Evolutionary conservation across 352 stramenopile species (phyloP).

Genomic region (Elongisporangium prolatum): DNA sequence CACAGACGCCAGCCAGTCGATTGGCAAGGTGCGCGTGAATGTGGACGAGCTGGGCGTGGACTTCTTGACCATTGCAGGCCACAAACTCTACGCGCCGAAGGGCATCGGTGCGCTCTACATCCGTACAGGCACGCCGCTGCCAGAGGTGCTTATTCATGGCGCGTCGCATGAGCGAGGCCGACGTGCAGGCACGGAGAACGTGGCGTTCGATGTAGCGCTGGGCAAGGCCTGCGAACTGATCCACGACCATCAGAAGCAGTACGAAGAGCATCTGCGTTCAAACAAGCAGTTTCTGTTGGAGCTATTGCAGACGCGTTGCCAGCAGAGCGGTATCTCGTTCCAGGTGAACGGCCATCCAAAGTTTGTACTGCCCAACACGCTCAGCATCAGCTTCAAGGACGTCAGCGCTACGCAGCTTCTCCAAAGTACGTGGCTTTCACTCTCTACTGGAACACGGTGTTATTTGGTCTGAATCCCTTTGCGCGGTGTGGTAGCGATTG

Average conservation of each 20-base stretch:
- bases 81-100: slow-evolving; percentile 98
- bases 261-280: slow-evolving; percentile 69
- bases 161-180: slow-evolving; percentile 90
- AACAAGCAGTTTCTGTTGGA: slow-evolving; percentile 47
- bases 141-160: slow-evolving; percentile 86
- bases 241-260: slow-evolving; percentile 62
- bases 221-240: slow-evolving; percentile 78
- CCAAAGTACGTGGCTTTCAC: slow-evolving; percentile 24
- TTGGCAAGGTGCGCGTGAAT: slow-evolving; percentile 91
- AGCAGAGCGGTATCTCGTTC: slow-evolving; percentile 43
- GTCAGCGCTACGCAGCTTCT: slow-evolving; percentile 86
- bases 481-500: slow-evolving; percentile 49
- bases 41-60: slow-evolving; percentile 87
- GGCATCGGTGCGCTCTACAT: slow-evolving; percentile 82
- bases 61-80: slow-evolving; percentile 95
- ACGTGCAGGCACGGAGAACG: slow-evolving; percentile 96
- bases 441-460: not conserved
- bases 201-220: slow-evolving; percentile 92
- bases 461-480: not conserved
- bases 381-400: slow-evolving; percentile 92
- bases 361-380: slow-evolving; percentile 92
- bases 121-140: slow-evolving; percentile 27
- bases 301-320: slow-evolving; percentile 44
- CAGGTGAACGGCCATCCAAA: slow-evolving; percentile 83
- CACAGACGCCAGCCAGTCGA: slow-evolving; percentile 95